Evolutionary conservation across 208 protist genomes (phyloP).

Genomic region (Polymyxa betae): DNA sequence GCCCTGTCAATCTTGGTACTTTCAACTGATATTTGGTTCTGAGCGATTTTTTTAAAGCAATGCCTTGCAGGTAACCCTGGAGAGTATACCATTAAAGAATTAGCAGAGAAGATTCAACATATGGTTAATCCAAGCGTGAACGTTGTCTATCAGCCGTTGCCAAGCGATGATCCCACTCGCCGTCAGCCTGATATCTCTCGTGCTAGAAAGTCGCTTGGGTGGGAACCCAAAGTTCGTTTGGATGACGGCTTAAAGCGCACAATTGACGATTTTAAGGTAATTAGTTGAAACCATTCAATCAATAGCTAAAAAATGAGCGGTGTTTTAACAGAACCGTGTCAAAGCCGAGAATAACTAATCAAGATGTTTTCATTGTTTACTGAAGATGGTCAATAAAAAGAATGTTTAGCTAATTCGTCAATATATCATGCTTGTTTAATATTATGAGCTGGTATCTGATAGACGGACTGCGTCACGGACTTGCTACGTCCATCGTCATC

Average conservation of each 20-base stretch:
- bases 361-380: too few relatives aligned
- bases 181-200: constrained; percentile 68
- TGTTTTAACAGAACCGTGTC: too few relatives aligned
- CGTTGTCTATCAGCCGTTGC: constrained; percentile 51
- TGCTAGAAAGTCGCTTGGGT: constrained; percentile 57
- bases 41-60: background rate
- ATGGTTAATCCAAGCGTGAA: constrained; percentile 56
- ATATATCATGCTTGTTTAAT: too few relatives aligned
- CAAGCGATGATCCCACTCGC: constrained; percentile 68
- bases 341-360: too few relatives aligned
- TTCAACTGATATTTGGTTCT: background rate
- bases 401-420: too few relatives aligned
- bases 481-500: background rate
- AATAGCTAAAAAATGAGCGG: too few relatives aligned
- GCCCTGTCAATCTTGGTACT: constrained; percentile 70
- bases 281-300: too few relatives aligned
- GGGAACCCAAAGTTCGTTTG: constrained; percentile 61
- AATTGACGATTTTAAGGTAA: constrained; percentile 63
- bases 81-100: constrained; percentile 72
- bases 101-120: constrained; percentile 57
- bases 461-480: background rate
- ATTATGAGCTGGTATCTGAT: too few relatives aligned
- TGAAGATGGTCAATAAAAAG: too few relatives aligned
- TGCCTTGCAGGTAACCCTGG: constrained; percentile 64
- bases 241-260: constrained; percentile 63